Conservation (phyloP, 2,329 filamentous ascomycete species). For the Exserohilum turcica region DNA sequence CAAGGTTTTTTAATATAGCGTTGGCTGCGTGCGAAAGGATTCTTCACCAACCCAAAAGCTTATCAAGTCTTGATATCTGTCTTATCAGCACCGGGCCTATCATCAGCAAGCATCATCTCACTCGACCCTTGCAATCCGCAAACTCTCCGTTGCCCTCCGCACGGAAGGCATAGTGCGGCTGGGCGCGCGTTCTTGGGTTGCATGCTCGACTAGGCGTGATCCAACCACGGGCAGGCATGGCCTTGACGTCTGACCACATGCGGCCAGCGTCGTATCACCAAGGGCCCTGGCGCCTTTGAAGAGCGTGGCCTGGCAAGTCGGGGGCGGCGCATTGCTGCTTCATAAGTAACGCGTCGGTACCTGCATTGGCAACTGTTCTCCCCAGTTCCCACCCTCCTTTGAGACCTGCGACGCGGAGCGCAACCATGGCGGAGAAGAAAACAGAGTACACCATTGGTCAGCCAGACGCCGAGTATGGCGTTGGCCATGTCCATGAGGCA, state of each 20-base stretch:
- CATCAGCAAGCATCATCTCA: neutral
- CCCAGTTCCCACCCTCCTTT: too few species aligned
- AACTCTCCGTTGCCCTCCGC: slow-evolving; percentile 2
- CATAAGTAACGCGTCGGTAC: too few species aligned
- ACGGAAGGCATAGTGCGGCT: neutral
- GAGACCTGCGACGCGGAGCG: neutral
- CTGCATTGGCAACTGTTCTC: slow-evolving; percentile 4
- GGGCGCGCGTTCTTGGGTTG: neutral
- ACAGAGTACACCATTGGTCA: slow-evolving; percentile 1
- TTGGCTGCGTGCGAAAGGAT: too few species aligned
- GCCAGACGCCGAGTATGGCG: slow-evolving; percentile 16
- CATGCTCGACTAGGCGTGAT: too few species aligned
- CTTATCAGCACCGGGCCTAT: slow-evolving; percentile 14
- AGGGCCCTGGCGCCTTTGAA: too few species aligned
- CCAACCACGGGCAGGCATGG: too few species aligned
- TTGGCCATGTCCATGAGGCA: slow-evolving; percentile 8
- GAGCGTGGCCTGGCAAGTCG: neutral
- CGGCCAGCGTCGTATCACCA: too few species aligned
- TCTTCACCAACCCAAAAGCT: neutral
- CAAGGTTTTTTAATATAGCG: too few species aligned
- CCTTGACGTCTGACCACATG: too few species aligned
- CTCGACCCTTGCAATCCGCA: slow-evolving; percentile 2
- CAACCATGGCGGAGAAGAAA: slow-evolving; percentile 27
- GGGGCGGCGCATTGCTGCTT: too few species aligned
- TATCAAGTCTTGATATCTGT: slow-evolving; percentile 9